Conservation (phyloP, 768 basidiomycete species). For the Sporobolomyces roseus region DNA sequence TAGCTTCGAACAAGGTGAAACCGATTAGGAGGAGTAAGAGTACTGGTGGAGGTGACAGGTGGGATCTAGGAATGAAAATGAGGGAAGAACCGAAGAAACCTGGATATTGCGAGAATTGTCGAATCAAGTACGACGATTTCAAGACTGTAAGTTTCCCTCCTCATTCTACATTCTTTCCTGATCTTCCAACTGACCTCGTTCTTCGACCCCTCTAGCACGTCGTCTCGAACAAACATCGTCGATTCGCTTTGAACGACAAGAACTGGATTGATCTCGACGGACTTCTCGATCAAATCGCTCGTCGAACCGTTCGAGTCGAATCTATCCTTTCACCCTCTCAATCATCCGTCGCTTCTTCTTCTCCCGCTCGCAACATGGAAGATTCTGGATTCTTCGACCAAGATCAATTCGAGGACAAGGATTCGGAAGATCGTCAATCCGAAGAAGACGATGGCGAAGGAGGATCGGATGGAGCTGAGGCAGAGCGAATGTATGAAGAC, state of each 20-base stretch:
- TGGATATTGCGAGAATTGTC: constrained; percentile 96
- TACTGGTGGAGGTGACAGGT: constrained; percentile 42
- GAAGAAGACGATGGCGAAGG: too few relatives aligned
- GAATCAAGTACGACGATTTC: constrained; percentile 83
- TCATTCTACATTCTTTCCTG: not conserved
- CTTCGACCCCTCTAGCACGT: constrained; percentile 60
- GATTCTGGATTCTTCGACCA: constrained; percentile 28
- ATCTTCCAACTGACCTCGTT: not conserved
- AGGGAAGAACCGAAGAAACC: constrained; percentile 78
- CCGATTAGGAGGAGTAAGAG: constrained; percentile 43
- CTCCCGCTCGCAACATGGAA: not conserved
- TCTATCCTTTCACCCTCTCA: not conserved
- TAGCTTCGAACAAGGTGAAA: constrained; percentile 55
- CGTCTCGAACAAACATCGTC: constrained; percentile 66
- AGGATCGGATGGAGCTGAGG: too few relatives aligned
- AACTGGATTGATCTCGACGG: constrained; percentile 78
- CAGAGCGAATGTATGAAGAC: not conserved
- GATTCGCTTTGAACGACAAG: constrained; percentile 69
- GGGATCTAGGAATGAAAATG: constrained; percentile 29
- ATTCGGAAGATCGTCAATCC: too few relatives aligned
- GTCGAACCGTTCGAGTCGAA: constrained; percentile 39
- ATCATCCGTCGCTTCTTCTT: not conserved
- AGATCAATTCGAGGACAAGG: not conserved
- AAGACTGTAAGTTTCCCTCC: constrained; percentile 58
- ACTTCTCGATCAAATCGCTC: constrained; percentile 62